phyloP scores from a whole-genome alignment of 441 rosid genomes.

The Daphne laureola region DNA sequence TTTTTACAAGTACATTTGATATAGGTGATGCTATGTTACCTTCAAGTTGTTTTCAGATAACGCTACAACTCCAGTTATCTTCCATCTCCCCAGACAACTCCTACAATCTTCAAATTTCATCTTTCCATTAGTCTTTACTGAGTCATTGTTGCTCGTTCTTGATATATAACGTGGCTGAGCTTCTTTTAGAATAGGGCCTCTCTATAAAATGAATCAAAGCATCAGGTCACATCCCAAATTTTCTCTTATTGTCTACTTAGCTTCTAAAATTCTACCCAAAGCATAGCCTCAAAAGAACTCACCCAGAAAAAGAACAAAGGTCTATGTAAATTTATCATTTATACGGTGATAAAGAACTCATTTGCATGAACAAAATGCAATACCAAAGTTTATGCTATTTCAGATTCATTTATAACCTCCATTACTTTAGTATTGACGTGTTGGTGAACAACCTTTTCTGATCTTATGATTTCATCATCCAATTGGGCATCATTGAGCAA shows the following conservation, averaged over 20 bases:
- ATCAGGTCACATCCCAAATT: constrained; percentile 7
- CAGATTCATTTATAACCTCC: no score
- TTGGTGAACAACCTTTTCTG: no score
- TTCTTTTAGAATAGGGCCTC: constrained; percentile 64
- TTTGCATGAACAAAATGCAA: no score
- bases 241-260: constrained; percentile 3
- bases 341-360: no score
- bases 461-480: no score
- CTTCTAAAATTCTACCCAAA: background rate
- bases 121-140: constrained; percentile 16
- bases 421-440: no score
- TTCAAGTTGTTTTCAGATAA: constrained; percentile 61
- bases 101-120: constrained; percentile 33
- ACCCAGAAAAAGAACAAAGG: no score
- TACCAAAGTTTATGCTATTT: no score
- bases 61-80: constrained; percentile 66
- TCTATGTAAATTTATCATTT: no score
- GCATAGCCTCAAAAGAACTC: no score
- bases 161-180: constrained; percentile 45
- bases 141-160: constrained; percentile 26
- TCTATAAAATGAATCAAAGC: constrained; percentile 33
- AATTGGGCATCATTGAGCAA: no score
- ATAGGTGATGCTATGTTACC: constrained; percentile 29
- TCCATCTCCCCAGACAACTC: constrained; percentile 55
- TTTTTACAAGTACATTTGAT: background rate